Conservation (phyloP, 495 filamentous ascomycete genomes). For the Usnea hakonensis region DNA sequence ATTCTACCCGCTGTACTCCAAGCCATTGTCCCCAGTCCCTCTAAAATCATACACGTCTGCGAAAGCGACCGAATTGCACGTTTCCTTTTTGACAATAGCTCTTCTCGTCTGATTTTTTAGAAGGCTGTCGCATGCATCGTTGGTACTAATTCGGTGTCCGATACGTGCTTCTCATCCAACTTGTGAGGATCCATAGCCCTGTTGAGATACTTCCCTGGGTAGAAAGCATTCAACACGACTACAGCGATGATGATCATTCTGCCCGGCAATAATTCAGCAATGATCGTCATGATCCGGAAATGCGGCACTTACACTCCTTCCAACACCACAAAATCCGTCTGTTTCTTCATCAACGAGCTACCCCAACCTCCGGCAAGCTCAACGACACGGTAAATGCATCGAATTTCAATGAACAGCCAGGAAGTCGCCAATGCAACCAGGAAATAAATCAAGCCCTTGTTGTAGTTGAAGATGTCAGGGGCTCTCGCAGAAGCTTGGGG, state of each 20-base stretch:
- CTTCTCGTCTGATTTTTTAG: background rate
- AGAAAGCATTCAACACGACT: conserved; percentile 46
- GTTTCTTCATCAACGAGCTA: conserved; percentile 39
- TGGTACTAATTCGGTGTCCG: background rate
- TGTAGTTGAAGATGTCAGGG: conserved; percentile 21
- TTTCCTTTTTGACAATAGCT: background rate
- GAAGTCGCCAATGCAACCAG: conserved; percentile 28
- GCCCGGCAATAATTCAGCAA: conserved; percentile 29
- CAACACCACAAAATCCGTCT: conserved; percentile 54
- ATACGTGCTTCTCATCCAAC: conserved; percentile 4
- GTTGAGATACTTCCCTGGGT: conserved; percentile 39
- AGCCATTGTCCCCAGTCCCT: background rate
- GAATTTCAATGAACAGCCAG: conserved; percentile 29
- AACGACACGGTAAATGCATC: conserved; percentile 32
- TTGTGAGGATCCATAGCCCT: conserved; percentile 4
- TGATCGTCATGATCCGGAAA: conserved; percentile 33
- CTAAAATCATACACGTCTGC: background rate
- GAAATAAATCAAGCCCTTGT: conserved; percentile 30
- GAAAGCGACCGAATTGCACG: background rate
- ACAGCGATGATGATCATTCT: conserved; percentile 50
- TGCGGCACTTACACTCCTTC: conserved; percentile 48
- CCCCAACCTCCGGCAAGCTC: conserved; percentile 32
- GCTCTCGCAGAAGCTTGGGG: conserved; percentile 10
- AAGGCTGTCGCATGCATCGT: background rate
- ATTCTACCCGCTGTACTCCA: background rate